Percentiles rank a stretch among this genome's conserved stretches.
phyloP scores from a whole-genome alignment of 2,329 filamentous ascomycete genomes.

The Stachybotrys elegans region DNA sequence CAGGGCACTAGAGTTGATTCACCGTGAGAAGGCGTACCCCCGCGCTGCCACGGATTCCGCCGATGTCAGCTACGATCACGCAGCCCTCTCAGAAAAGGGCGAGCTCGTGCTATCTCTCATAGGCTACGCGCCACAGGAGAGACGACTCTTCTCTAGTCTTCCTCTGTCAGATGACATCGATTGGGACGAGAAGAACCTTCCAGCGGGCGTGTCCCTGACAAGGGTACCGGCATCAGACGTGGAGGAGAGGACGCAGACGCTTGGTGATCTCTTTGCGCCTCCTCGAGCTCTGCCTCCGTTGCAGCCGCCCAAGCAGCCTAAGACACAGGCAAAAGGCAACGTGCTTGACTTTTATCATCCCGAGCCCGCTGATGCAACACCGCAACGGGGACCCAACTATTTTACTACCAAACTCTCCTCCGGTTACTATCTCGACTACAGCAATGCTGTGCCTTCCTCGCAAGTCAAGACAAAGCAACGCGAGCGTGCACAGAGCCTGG shows the following conservation, averaged over 20 bases:
- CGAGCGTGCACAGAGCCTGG: constrained; percentile 65
- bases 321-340: constrained; percentile 61
- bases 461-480: constrained; percentile 59
- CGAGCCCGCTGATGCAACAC: constrained; percentile 50
- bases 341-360: constrained; percentile 48
- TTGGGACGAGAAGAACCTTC: constrained; percentile 49
- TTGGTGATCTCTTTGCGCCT: constrained; percentile 71
- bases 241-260: constrained; percentile 52
- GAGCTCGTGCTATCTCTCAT: constrained; percentile 68
- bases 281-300: constrained; percentile 60
- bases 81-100: constrained; percentile 34
- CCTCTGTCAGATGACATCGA: constrained; percentile 32
- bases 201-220: constrained; percentile 61
- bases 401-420: constrained; percentile 60
- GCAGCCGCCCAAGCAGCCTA: constrained; percentile 67
- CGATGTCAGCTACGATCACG: constrained; percentile 33
- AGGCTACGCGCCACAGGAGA: constrained; percentile 67
- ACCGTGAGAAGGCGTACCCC: constrained; percentile 53
- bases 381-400: constrained; percentile 54
- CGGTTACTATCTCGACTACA: constrained; percentile 67
- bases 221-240: constrained; percentile 26
- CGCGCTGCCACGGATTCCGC: constrained; percentile 30
- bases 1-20: constrained; percentile 57
- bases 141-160: constrained; percentile 82
- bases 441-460: constrained; percentile 54